Percentiles rank a stretch among this genome's conserved stretches.
These are phyloP conservation scores for Colletotrichum musicola DNA, from an alignment of 2,329 filamentous ascomycete species.

Conservation along the genomic window DNA sequence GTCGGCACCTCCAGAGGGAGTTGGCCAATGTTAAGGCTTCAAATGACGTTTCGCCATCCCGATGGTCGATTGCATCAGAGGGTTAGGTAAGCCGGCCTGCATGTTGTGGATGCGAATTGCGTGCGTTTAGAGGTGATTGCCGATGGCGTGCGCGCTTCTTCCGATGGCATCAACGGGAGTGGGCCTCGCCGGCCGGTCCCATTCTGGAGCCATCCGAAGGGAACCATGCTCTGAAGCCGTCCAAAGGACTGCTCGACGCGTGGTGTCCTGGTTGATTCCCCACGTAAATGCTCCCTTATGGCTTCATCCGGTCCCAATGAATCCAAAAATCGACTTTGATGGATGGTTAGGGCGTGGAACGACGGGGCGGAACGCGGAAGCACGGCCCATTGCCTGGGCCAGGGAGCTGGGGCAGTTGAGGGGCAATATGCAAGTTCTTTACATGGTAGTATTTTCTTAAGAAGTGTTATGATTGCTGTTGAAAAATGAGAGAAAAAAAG, in stretches of 20 bases:
- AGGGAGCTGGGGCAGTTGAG: not conserved
- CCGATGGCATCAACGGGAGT: slow-evolving; percentile 38
- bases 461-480: not conserved
- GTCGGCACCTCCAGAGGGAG: not conserved
- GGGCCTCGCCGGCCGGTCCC: slow-evolving; percentile 8
- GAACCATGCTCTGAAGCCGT: not conserved
- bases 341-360: slow-evolving; percentile 13
- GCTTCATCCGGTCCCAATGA: not conserved
- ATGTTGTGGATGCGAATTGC: slow-evolving; percentile 1
- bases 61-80: slow-evolving; percentile 29
- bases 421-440: not conserved
- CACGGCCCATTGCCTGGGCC: not conserved
- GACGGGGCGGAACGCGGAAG: slow-evolving; percentile 18
- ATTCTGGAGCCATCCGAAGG: not conserved
- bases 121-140: slow-evolving; percentile 5
- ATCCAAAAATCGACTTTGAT: not conserved
- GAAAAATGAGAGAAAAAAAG: not conserved
- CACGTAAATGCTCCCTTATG: slow-evolving; percentile 6
- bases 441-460: not conserved
- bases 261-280: not conserved
- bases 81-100: slow-evolving; percentile 1
- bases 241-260: not conserved
- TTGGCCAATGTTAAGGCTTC: slow-evolving; percentile 1
- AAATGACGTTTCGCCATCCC: slow-evolving; percentile 13
- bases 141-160: slow-evolving; percentile 35